Conservation (phyloP, 805 yeast genomes). For the Candida krabiensis region DNA sequence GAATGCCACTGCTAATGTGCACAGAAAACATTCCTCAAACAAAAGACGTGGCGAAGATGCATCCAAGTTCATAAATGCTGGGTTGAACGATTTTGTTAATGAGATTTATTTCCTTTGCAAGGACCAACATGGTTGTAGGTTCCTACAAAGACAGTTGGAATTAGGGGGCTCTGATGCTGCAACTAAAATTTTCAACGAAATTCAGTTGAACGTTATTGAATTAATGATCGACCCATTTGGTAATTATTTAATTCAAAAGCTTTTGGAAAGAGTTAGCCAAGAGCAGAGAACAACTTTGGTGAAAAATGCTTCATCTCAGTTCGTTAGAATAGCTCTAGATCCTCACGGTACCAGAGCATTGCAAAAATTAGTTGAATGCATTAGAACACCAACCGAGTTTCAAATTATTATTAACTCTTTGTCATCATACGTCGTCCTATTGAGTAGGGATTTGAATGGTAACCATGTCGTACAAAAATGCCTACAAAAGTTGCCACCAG, state of each 20-base stretch:
- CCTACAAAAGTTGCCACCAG: conserved; percentile 65
- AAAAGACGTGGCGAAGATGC: conserved; percentile 62
- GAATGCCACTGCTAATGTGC: conserved; percentile 34
- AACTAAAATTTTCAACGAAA: conserved; percentile 77
- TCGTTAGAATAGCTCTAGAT: conserved; percentile 80
- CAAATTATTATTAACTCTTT: conserved; percentile 39
- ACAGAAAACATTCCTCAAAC: conserved; percentile 34
- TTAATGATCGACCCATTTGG: conserved; percentile 97
- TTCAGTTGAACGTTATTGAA: conserved; percentile 73
- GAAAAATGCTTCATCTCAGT: conserved; percentile 66
- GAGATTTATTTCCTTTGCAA: conserved; percentile 80
- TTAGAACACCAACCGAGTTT: conserved; percentile 70
- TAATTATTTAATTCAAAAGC: conserved; percentile 89
- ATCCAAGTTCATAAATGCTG: conserved; percentile 64
- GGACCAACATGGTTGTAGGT: conserved; percentile 96
- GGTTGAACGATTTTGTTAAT: conserved; percentile 66
- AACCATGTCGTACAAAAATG: conserved; percentile 96
- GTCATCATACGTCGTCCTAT: conserved; percentile 65
- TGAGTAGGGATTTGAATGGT: conserved; percentile 90
- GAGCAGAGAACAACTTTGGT: conserved; percentile 73
- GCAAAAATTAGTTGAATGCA: conserved; percentile 87
- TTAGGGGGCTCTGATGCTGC: conserved; percentile 60
- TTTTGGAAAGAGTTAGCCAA: conserved; percentile 71
- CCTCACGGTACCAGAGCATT: conserved; percentile 97
- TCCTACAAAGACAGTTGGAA: conserved; percentile 84